Base-by-base conservation (phyloP, 257 asterid species). In the Rehmannia glutinosa region DNA sequence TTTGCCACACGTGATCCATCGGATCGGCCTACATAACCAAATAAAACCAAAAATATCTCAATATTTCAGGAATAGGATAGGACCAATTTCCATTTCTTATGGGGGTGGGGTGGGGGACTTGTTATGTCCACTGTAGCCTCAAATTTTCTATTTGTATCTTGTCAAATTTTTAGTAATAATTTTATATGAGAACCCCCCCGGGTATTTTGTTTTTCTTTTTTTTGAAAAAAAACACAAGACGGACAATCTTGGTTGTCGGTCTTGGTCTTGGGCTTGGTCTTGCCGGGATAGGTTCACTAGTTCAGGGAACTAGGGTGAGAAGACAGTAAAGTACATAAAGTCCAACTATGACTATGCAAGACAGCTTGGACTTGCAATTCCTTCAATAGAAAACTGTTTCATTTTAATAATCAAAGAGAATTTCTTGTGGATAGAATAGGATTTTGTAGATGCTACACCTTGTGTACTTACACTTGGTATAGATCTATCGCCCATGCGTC, bases 1-100 rank as follows among this genome's bases (percentile, higher is more conserved):
- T 81, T 80, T 1, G 96, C 98, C 75, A 92, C 58, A 0, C 84
- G 81, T 24, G 73, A 62, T 3, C 82, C 86, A 9, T 53, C 73
- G 2, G 77, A 33, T 28, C 43, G 35, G 51, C 54, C 79, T 70
- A 62, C n/a, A n/a, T n/a, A n/a, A n/a, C n/a, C n/a, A 47, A 24
- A 20, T 10, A 54, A 63, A 30, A 63, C 16, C 35, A 21, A 12
- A 45, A 69, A n/a, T n/a, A n/a, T 11, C 2, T 41, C 5, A 33
- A 33, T 5, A 33, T 33, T 33, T 33, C 5, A 10, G 39, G 39
- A 33, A 4, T 1, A 4, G 39, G 39, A 33, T 33, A 33, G 39
- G 39, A 33, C 39, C 39, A 2, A 33, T 10, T 5, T 33, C 8
- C 39, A 33, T 33, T n/a, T n/a, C n/a, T n/a, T n/a, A n/a, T n/a